phyloP scores from a whole-genome alignment of 495 filamentous ascomycete genomes.

The Cercophora scortea region DNA sequence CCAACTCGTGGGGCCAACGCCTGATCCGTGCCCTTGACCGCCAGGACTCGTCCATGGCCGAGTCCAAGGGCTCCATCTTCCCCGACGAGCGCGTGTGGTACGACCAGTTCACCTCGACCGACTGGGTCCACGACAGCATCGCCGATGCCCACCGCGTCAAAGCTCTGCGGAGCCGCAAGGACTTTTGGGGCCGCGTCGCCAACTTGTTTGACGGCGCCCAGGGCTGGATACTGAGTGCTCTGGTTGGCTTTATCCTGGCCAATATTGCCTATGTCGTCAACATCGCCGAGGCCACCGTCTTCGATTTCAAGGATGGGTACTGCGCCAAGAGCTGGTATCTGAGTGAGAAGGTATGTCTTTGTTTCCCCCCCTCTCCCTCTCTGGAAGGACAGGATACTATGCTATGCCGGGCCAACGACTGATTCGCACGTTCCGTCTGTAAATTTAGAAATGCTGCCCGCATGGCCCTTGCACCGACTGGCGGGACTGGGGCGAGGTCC shows the following conservation, averaged over 20 bases:
- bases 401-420: too few relatives aligned
- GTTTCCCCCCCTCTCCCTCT: too few relatives aligned
- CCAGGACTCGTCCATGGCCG: conserved; percentile 39
- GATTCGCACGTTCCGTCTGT: background rate
- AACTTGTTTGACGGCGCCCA: conserved; percentile 81
- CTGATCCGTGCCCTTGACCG: conserved; percentile 45
- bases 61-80: conserved; percentile 52
- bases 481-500: conserved; percentile 66
- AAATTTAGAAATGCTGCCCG: conserved; percentile 55
- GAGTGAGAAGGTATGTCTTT: conserved; percentile 46
- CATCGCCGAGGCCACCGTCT: conserved; percentile 72
- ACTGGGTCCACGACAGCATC: conserved; percentile 98
- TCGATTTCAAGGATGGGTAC: conserved; percentile 87
- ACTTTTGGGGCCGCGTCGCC: conserved; percentile 68
- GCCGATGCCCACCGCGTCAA: conserved; percentile 87
- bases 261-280: conserved; percentile 83
- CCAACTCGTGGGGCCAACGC: conserved; percentile 51
- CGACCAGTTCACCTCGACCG: conserved; percentile 96
- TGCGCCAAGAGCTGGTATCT: conserved; percentile 65
- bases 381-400: background rate
- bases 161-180: conserved; percentile 70
- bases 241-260: conserved; percentile 85
- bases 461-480: conserved; percentile 62
- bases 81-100: conserved; percentile 93
- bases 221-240: conserved; percentile 88